These are phyloP conservation scores for Saccharomycopsis hybrid DNA, from an alignment of 1,139 yeast genomes.

Conservation along the genomic window DNA sequence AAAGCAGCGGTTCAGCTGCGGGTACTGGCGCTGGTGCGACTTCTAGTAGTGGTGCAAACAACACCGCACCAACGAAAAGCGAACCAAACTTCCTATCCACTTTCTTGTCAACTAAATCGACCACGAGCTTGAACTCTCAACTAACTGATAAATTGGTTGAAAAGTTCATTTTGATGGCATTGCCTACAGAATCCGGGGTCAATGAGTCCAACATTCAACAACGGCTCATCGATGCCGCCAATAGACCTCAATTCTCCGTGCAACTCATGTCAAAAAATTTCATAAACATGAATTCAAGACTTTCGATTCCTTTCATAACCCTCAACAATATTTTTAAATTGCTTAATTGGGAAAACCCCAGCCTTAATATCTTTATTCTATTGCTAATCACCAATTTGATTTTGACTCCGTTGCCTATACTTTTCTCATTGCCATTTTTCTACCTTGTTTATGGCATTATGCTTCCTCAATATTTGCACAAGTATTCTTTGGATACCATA, in stretches of 20 bases:
- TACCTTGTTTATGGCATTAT: conserved; percentile 49
- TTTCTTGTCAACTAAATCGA: conserved; percentile 1
- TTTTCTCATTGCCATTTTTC: conserved; percentile 48
- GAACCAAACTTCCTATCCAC: conserved; percentile 2
- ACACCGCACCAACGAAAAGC: background rate
- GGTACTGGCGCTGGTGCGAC: background rate
- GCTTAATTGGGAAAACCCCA: conserved; percentile 60
- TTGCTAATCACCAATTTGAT: conserved; percentile 51
- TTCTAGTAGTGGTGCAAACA: background rate
- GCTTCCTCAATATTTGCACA: conserved; percentile 60
- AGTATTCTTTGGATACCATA: conserved; percentile 34
- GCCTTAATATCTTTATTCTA: conserved; percentile 54
- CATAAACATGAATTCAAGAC: conserved; percentile 56
- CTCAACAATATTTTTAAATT: conserved; percentile 50
- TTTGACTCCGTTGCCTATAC: conserved; percentile 52
- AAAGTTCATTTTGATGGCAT: conserved; percentile 58
- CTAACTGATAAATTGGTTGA: conserved; percentile 68
- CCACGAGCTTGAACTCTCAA: conserved; percentile 25
- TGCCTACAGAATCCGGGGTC: conserved; percentile 42
- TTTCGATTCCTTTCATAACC: conserved; percentile 51
- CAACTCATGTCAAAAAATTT: conserved; percentile 66
- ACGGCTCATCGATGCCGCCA: conserved; percentile 51
- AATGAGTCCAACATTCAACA: conserved; percentile 34
- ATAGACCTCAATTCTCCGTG: conserved; percentile 64
- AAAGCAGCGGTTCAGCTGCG: no score